phyloP scores from a whole-genome alignment of 768 basidiomycete genomes.

The Termitomyces sp. region DNA sequence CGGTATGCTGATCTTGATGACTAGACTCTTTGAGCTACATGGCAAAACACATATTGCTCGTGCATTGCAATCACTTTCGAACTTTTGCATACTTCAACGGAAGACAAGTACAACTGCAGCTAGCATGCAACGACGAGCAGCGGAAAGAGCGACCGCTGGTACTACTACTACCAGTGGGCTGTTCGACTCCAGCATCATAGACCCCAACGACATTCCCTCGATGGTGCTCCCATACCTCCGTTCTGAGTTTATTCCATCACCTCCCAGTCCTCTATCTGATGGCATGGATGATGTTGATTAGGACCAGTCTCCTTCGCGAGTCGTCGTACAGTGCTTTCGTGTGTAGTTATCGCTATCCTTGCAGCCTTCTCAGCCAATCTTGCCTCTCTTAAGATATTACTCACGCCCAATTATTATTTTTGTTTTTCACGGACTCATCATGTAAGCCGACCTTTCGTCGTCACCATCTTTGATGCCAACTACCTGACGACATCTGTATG shows the following conservation, averaged over 20 bases:
- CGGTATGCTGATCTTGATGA: not conserved
- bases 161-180: not conserved
- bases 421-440: too few species aligned
- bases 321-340: not conserved
- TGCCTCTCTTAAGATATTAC: not conserved
- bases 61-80: constrained; percentile 41
- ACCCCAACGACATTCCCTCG: too few species aligned
- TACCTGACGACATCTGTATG: too few species aligned
- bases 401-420: too few species aligned
- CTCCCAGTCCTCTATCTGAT: constrained; percentile 5
- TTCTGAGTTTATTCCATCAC: too few species aligned
- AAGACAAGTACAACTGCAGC: constrained; percentile 26
- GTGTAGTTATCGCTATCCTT: not conserved
- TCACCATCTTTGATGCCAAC: too few species aligned
- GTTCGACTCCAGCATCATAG: too few species aligned
- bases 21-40: constrained; percentile 45
- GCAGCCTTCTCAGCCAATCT: not conserved
- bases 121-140: constrained; percentile 17
- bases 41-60: constrained; percentile 49
- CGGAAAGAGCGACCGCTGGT: constrained; percentile 9
- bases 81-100: constrained; percentile 47
- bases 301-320: not conserved
- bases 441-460: not conserved
- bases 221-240: not conserved
- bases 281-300: constrained; percentile 31